Evolutionary conservation across 2,329 filamentous ascomycete genomes (phyloP), one percentile per base, ranked within the genome.

Genomic region (Neonectria neomacrospora): DNA sequence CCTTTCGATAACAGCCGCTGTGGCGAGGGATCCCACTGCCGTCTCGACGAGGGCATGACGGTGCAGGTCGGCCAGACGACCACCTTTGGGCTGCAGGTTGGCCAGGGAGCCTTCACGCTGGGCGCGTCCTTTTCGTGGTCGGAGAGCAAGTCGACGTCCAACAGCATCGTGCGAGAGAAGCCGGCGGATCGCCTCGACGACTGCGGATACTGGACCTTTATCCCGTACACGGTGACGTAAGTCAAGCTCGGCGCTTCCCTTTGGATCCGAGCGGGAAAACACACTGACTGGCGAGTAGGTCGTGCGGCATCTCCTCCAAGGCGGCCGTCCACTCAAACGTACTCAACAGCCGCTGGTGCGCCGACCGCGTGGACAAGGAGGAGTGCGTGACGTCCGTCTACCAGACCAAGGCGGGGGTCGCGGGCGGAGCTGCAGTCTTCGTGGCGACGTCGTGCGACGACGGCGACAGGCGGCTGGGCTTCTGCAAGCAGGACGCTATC

Each of bases 141-240:
- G 37, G 45, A 62, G 44, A 32, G 30, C 26, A 62, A 62, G 54
- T n/a, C 54, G 23, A 44, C 34, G 1, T 26, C 56, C 28, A 47
- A 47, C 20, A 37, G 54, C 14, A 50, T 62, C 1, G 22, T 52
- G 23, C 50, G 32, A 8, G 56, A 63, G 8, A 63, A 63, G 37
- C 56, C 56, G 7, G 37, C 52, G 6, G 52, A 55, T 22, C 50
- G 39, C 2, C 28, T 56, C 9, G 61, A 55, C 37, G 56, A 63
- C 7, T 64, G 61, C 45, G 61, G 57, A 37, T 64, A 64, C 53
- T 64, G 61, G 57, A 48, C 61, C 14, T 64, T 64, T 45, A 28
- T 64, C 1, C 57, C 57, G 0, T 48, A 61, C 37, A 47, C 53
- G 51, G 51, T 61, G 9, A 63, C 53, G 61, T 50, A 30, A 37